Evolutionary conservation across 768 basidiomycete species (phyloP), one percentile per base, ranked within the genome.

Genomic region (Suillus variegatus): DNA sequence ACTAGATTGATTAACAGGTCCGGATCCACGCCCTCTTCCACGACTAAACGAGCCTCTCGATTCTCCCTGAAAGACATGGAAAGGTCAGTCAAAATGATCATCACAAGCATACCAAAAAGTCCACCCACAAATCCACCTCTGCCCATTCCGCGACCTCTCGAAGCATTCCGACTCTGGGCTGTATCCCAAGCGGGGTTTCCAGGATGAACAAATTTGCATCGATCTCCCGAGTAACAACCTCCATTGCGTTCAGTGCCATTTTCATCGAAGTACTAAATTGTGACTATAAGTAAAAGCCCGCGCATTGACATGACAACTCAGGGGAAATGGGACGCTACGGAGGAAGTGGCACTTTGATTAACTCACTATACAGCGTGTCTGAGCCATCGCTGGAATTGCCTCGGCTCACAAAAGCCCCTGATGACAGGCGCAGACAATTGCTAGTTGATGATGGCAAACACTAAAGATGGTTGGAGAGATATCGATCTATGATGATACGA

Each of bases 131-230:
- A 62, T 61, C 65, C 66, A n/a, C 70, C 60, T 36, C 62, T 71
- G 36, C 69, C 68, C 56, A 22, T 69, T n/a, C 64, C 6, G 54
- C 22, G 68, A 25, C 9, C 62, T 28, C 64, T 63, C 14, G 70
- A 9, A 22, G 62, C 66, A 40, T 6, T 61, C 12, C 64, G 9
- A 28, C 55, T n/a, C n/a, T 32, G 64, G 6, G 74, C 77, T 7
- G 51, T 64, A 35, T 12, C 41, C 75, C 75, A 76, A 16, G 46
- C 43, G n/a, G 71, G 60, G 12, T 74, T 66, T n/a, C 35, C 70
- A 10, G 76, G 75, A 61, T 80, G 79, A 28, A 78, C 18, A 61
- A 75, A 80, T 2, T 25, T 13, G 60, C 79, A 80, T 28, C 69
- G 70, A 13, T 47, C 68, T 8, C 54, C 64, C 61, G 55, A 68